phyloP scores from a whole-genome alignment of 139 green algal species.

The Closterium sp. region DNA sequence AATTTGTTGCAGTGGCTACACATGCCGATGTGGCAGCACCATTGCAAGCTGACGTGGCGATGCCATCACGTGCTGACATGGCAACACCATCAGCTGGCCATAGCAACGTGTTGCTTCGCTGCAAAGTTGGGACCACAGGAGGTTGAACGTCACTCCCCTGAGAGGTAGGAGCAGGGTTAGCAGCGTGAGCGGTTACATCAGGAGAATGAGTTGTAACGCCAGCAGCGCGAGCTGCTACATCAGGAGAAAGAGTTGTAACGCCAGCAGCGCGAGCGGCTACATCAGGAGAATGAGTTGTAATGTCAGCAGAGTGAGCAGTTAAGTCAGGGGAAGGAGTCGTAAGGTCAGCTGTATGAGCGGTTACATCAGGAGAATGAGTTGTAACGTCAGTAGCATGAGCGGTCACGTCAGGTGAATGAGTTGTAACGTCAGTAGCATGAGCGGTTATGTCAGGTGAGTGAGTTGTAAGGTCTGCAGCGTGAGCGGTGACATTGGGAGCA shows the following conservation, averaged over 20 bases:
- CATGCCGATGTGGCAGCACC: not conserved
- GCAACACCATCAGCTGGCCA: not conserved
- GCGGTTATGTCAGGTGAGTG: too few species aligned
- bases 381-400: not conserved
- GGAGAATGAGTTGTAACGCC: not conserved
- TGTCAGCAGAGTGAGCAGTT: not conserved
- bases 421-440: too few species aligned
- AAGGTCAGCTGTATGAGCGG: not conserved
- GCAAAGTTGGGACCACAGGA: not conserved
- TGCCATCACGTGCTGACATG: not conserved
- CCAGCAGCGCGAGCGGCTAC: not conserved
- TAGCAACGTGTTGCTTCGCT: not conserved
- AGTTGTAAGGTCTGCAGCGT: too few species aligned
- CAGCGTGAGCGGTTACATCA: not conserved
- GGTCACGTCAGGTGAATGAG: too few species aligned
- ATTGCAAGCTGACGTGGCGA: not conserved
- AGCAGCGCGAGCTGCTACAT: not conserved
- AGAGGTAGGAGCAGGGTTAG: not conserved
- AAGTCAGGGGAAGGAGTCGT: not conserved
- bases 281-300: not conserved
- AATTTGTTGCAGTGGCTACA: not conserved
- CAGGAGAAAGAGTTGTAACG: not conserved
- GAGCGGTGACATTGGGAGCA: too few species aligned
- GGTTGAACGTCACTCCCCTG: not conserved
- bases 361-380: not conserved